A percentile compares a stretch with the other conserved stretches of the same genome.
Conservation (phyloP, 192 early-diverging fungal genomes). For the Coemansia sp. region DNA sequence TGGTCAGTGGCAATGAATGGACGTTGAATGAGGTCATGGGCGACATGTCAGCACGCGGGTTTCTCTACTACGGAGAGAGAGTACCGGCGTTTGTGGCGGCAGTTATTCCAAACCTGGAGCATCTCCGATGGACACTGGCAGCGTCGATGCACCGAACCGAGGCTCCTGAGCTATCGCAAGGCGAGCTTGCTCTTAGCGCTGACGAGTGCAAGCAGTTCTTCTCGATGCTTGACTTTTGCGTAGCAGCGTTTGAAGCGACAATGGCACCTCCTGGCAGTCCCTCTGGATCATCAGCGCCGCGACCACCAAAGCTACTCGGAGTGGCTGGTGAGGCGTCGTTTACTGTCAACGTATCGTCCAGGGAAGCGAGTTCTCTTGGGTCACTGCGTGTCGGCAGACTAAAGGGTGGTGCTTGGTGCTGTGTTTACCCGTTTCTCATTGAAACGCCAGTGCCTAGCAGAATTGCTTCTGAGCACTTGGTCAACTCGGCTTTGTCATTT, state of each 20-base stretch:
- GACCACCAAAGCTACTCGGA: constrained; percentile 5
- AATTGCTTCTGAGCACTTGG: neutral
- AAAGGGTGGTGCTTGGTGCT: constrained; percentile 31
- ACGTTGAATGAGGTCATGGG: constrained; percentile 24
- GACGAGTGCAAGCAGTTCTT: constrained; percentile 30
- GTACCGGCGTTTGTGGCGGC: constrained; percentile 30
- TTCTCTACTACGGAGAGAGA: constrained; percentile 35
- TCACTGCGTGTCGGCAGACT: constrained; percentile 6
- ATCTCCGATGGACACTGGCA: constrained; percentile 33
- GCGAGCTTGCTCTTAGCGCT: constrained; percentile 28
- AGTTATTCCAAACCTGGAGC: constrained; percentile 40
- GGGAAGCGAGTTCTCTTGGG: neutral
- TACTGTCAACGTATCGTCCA: neutral
- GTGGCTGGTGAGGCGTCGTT: constrained; percentile 13
- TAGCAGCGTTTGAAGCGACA: constrained; percentile 29
- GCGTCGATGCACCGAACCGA: constrained; percentile 28
- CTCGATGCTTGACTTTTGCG: constrained; percentile 12
- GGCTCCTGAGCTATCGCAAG: constrained; percentile 6
- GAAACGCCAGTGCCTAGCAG: constrained; percentile 7
- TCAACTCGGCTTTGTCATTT: constrained; percentile 23
- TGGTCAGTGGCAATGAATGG: constrained; percentile 9
- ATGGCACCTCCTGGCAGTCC: neutral
- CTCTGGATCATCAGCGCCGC: neutral
- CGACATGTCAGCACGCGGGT: constrained; percentile 13
- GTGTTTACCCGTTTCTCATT: constrained; percentile 37